Base-by-base conservation (phyloP, 2,329 filamentous ascomycete genomes). In the Fusarium bactridioides region DNA sequence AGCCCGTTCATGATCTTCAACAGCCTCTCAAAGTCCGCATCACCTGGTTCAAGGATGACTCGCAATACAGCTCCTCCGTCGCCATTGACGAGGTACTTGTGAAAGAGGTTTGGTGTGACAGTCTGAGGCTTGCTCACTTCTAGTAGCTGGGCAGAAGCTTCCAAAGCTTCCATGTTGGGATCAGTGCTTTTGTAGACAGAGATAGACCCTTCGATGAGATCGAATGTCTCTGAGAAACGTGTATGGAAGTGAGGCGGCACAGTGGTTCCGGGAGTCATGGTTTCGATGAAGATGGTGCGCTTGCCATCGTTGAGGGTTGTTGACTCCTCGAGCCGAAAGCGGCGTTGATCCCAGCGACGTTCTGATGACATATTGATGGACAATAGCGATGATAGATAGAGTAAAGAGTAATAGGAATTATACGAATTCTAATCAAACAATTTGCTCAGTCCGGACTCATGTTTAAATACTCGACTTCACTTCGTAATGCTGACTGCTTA, bases 321-420 rank as follows among this genome's bases (percentile, higher is more conserved):
- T 3, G 61, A 64, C 23, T 61, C 61, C 8, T 64, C 55, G 5
- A 64, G 61, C 7, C 38, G 44, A 31, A 64, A 64, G 23, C 61
- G 61, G 13, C 61, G 61, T 51, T 64, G 44, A 5, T 64, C 61
- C 61, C 61, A 64, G 11, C 61, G 61, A 18, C 61, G 61, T 40
- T 64, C 61, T 23, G 55, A 61, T 12, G 61, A 64, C 61, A 64
- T 64, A 1, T 10, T 45, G 4, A n/a, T 16, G 1, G 5, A 16
- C 0, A 15, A 3, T 7, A 7, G 3, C 0, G 2, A 27, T 3
- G 10, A 21, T 4, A 19, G 10, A 5, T 1, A 21, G 13, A 25
- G 18, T 25, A 19, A 4, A 8, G 9, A 27, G 12, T 16, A 21
- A 15, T 19, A 21, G 6, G 11, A 21, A 11, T 11, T 19, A 4